Evolutionary conservation across 345 rosid species (phyloP), one percentile per base, ranked within the genome.

Genomic region (Crucihimalaya himalaica): DNA sequence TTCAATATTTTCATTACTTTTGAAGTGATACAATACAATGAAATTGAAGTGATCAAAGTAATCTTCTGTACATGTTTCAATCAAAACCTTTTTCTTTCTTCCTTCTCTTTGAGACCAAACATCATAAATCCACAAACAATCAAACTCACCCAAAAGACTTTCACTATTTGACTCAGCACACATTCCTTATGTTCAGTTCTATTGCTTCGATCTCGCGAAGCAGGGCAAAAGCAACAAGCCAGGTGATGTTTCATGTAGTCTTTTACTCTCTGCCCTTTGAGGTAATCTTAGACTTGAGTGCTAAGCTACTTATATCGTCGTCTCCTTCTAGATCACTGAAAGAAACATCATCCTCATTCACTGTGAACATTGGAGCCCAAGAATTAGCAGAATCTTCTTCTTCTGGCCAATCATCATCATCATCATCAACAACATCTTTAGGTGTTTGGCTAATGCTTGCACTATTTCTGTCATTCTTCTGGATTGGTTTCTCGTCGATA

Each of bases 321-420:
- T 92, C 98, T 2, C 92, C 97, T 85, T 95, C 98, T 0, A 95
- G 94, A 82, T 95, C 99, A 78, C 99, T 92, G 68, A 92, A 95
- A 4, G 98, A 92, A n/a, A 92, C 94, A 63, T 92, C 99, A 68
- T 92, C 98, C 1, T 90, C 98, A 70, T 92, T 88, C 65, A 62
- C 96, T 35, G 87, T 67, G 25, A 66, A 86, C 61, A 78, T 68
- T 6, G 86, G 61, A 43, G 86, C 78, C 72, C 84, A 84, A 74
- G 78, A 45, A 55, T 75, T 62, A 66, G 85, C 92, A 7, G 86
- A 80, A 62, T 61, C 85, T 73, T 87, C 98, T 63, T 88, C 97
- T 56, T 90, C 85, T 76, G 90, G 79, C 99, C 99, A 95, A 71
- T 92, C 96, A 63, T 90, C 94, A 64, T 90, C 98, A 72, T 93